A percentile compares a stretch with the other conserved stretches of the same genome.
These are phyloP conservation scores for Trifolium repens DNA, from an alignment of 306 rosid species.

Conservation along the genomic window DNA sequence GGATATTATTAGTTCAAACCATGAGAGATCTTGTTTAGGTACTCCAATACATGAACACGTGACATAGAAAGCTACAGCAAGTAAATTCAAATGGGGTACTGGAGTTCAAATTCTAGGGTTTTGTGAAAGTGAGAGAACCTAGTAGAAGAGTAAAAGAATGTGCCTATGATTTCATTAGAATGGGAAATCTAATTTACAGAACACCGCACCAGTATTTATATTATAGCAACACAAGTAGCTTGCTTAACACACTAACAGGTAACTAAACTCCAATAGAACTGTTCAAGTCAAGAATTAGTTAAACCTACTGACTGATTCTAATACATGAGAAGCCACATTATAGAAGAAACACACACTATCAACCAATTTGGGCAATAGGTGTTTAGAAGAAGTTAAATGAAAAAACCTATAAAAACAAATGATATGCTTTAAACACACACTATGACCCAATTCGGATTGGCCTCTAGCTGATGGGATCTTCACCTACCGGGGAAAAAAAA, in stretches of 20 bases:
- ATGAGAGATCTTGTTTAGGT: conserved; percentile 7
- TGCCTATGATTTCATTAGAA: neutral
- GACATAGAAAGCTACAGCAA: conserved; percentile 10
- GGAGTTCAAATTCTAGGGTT: neutral
- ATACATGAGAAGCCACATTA: neutral
- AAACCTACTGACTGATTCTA: neutral
- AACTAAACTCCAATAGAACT: neutral
- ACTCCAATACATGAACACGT: conserved; percentile 7
- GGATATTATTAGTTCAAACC: conserved; percentile 10
- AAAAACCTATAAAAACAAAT: neutral
- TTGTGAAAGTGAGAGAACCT: conserved; percentile 2
- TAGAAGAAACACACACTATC: neutral
- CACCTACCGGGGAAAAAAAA: too few species aligned
- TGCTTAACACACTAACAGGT: conserved; percentile 7
- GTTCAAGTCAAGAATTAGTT: neutral
- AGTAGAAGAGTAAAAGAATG: neutral
- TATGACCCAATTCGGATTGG: too few species aligned
- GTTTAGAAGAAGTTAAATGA: neutral
- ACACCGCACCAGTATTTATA: neutral
- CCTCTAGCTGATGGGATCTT: too few species aligned
- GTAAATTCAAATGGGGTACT: neutral
- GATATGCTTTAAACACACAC: too few species aligned
- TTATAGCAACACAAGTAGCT: neutral
- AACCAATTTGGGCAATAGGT: neutral
- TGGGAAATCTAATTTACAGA: neutral